phyloP scores from a whole-genome alignment of 2,329 filamentous ascomycete species.

The Aaosphaeria arxii region DNA sequence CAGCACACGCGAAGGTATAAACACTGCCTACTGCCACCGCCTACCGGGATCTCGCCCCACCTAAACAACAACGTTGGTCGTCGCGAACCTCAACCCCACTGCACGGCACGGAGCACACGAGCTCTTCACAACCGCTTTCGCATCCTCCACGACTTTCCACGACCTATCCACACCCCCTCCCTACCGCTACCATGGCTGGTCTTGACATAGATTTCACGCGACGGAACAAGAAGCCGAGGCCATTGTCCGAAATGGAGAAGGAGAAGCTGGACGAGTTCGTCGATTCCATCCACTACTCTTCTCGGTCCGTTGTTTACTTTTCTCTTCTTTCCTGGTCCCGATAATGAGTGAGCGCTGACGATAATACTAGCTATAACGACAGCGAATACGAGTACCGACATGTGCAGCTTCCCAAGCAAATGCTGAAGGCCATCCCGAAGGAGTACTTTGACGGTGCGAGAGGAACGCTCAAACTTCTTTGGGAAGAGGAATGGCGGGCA shows the following conservation, averaged over 20 bases:
- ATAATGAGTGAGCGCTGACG: constrained; percentile 11
- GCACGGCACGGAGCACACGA: too few relatives aligned
- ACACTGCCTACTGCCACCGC: too few relatives aligned
- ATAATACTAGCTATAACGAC: constrained; percentile 76
- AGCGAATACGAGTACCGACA: constrained; percentile 94
- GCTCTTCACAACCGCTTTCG: too few relatives aligned
- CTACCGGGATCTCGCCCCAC: too few relatives aligned
- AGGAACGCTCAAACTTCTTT: constrained; percentile 91
- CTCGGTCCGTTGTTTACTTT: constrained; percentile 59
- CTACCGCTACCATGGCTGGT: constrained; percentile 22
- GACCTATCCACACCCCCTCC: too few relatives aligned
- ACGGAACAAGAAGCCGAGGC: constrained; percentile 82
- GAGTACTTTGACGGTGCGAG: constrained; percentile 88
- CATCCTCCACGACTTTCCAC: too few relatives aligned
- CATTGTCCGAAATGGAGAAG: constrained; percentile 76
- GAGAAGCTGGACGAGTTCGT: constrained; percentile 85
- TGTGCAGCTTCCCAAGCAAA: constrained; percentile 94
- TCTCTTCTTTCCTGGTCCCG: background rate
- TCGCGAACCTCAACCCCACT: too few relatives aligned
- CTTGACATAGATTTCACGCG: constrained; percentile 75
- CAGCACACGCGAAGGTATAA: too few relatives aligned
- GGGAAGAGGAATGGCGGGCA: constrained; percentile 98
- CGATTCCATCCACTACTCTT: constrained; percentile 92
- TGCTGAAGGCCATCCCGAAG: constrained; percentile 95
- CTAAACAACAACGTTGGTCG: too few relatives aligned